Base-by-base conservation (phyloP, 2,329 filamentous ascomycete species). In the Colletotrichum liaoningense region DNA sequence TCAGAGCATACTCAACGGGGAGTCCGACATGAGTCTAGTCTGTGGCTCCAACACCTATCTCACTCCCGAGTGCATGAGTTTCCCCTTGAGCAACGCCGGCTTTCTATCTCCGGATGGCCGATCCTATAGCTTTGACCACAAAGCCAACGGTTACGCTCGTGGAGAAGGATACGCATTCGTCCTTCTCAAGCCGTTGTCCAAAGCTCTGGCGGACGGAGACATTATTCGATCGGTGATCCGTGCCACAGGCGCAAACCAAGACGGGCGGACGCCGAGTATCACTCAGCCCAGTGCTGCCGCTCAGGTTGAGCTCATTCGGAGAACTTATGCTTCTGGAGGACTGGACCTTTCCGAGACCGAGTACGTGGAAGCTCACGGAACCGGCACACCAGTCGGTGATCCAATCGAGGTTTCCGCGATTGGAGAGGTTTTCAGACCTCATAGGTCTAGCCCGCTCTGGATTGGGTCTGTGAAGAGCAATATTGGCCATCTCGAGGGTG, bases 91-190 rank as follows among this genome's bases (percentile, higher is more conserved):
- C 3, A 86, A 85, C 3, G 78, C 89, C 19, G 87, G 87, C 68
- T 88, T 90, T 63, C 80, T 90, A 0, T 87, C 86, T 42, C 83
- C 86, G 1, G 84, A 87, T 65, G 87, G 88, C 1, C 87, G 83
- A 65, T 86, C 83, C 30, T 86, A 86, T 74, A 88, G 87, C 5
- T 92, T 89, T 76, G 91, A 91, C 75, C 78, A 82, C 11, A 83
- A 85, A 4, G 91, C 89, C 16, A 88, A 89, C 72, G 92, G 92
- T 0, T 93, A 93, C 76, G 90, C 87, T 0, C 85, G 91, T 26
- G 91, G 91, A 1, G 92, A 93, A 77, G 92, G 91, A 0, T 84
- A 89, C 26, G 90, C 86, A 0, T 84, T 88, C 19, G 79, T 93
- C 0, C 77, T 92, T 4, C 77, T 93, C 58, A 93, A 93, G 80